Percentiles rank a stretch among this genome's conserved stretches.
Conservation (phyloP, 805 yeast genomes). For the Candida stauntonica region DNA sequence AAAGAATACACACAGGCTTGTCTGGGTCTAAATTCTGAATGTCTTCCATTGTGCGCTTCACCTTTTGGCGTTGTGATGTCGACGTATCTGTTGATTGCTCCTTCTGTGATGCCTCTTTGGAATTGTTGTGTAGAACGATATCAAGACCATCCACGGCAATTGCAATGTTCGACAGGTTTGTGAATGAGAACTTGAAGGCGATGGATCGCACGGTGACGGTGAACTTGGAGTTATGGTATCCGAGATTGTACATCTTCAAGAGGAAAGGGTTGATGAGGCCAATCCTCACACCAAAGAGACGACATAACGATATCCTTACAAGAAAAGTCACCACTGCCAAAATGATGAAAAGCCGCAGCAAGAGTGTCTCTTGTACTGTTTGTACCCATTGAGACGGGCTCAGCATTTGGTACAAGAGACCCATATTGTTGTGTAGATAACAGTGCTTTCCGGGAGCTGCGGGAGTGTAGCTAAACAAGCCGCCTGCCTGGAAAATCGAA, state of each 20-base stretch:
- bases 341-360: conserved; percentile 3
- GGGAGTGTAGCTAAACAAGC: too few species aligned
- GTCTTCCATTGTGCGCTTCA: conserved; percentile 1
- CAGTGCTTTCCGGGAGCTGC: too few species aligned
- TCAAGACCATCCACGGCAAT: conserved; percentile 21
- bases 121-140: conserved; percentile 7
- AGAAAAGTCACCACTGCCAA: conserved; percentile 1
- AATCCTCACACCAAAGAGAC: conserved; percentile 25
- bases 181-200: conserved; percentile 14
- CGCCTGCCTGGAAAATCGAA: too few species aligned
- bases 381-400: neutral
- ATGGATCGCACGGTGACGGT: conserved; percentile 14
- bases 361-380: neutral
- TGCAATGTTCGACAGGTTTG: conserved; percentile 15
- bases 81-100: neutral
- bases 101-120: neutral
- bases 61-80: neutral
- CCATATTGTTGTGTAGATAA: neutral
- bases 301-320: conserved; percentile 11
- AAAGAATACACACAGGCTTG: conserved; percentile 16
- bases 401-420: neutral
- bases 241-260: conserved; percentile 19
- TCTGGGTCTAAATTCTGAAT: conserved; percentile 12
- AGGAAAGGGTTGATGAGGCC: conserved; percentile 29
- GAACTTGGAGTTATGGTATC: conserved; percentile 7